A percentile compares a stretch with the other conserved stretches of the same genome.
Evolutionary conservation across 139 green algal genomes (phyloP).

Genomic region (Ettlia oleoabundans): DNA sequence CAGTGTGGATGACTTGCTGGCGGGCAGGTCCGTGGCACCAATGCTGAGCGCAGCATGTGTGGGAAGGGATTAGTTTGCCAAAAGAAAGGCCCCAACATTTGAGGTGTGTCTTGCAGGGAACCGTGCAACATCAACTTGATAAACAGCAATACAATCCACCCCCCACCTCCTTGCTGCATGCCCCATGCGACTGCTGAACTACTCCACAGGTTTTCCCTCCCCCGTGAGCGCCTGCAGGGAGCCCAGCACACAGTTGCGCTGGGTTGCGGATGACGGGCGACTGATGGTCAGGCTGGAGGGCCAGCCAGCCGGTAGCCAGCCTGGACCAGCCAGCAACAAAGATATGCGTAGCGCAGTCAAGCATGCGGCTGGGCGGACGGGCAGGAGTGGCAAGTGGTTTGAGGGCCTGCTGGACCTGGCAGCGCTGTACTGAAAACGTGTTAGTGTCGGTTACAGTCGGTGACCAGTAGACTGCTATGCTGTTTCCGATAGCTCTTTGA

Average conservation of each 20-base stretch:
- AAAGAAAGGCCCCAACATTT: background rate
- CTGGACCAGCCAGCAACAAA: background rate
- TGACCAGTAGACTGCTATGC: too few species aligned
- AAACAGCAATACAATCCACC: too few species aligned
- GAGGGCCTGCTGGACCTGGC: conserved; percentile 8
- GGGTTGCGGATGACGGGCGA: conserved; percentile 10
- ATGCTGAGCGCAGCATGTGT: too few species aligned
- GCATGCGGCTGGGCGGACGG: background rate
- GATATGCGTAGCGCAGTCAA: background rate
- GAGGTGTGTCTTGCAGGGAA: background rate
- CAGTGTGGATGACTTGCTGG: conserved; percentile 49
- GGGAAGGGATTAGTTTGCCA: background rate
- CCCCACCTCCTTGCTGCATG: background rate
- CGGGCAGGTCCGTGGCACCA: conserved; percentile 37
- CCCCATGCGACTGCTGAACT: conserved; percentile 48
- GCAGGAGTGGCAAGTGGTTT: background rate
- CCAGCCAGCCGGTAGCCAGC: background rate
- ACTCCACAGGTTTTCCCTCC: too few species aligned
- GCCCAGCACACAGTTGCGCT: conserved; percentile 26
- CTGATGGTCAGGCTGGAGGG: conserved; percentile 35
- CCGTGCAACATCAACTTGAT: background rate
- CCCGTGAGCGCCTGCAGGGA: conserved; percentile 29
- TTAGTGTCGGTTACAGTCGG: too few species aligned
- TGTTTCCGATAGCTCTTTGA: too few species aligned
- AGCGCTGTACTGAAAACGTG: background rate